Evolutionary conservation across 345 rosid species (phyloP), one percentile per base, ranked within the genome.

Genomic region (Lumnitzera racemosa): DNA sequence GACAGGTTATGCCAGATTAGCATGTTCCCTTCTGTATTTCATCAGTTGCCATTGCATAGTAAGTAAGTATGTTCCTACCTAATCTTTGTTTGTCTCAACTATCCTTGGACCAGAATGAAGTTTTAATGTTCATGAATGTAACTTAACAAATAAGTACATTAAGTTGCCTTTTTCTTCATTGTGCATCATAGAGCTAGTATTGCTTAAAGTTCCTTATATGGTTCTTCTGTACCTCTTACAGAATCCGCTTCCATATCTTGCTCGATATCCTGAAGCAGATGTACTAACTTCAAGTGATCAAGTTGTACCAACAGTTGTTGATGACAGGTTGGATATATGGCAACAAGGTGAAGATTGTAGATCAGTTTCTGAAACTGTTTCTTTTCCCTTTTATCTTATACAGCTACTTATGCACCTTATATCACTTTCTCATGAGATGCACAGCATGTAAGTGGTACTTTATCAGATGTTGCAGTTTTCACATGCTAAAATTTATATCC

Each of bases 271-370:
- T 57, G 90, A 86, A 62, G 99, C 99, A 72, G 99, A 94, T 73
- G 78, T 94, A 63, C 70, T 94, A 76, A 94, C 99, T 61, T 94
- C 99, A 67, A 94, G 83, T 51, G 99, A 94, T 70, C 92, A 84
- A 78, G 97, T 94, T 73, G 83, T 74, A 58, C 96, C 96, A n/a
- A 94, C 99, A 12, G 97, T 90, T 25, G 76, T 78, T 24, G 99
- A 94, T 70, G 99, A 94, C 73, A 84, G 97, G 51, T 78, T 94
- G 86, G 97, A 87, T 66, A 67, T 83, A 61, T 94, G 99, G 99
- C 95, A 88, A 72, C 85, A 86, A 84, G 97, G 99, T 94, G 70
- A 77, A 62, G 66, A 56, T 49, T 58, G 58, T 57, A 15, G 50
- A 51, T 24, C 14, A 56, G 36, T n/a, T n/a, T 63, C 11, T 13